phyloP scores from a whole-genome alignment of 1,284 basidiomycete species.

The Tranzscheliella williamsii region DNA sequence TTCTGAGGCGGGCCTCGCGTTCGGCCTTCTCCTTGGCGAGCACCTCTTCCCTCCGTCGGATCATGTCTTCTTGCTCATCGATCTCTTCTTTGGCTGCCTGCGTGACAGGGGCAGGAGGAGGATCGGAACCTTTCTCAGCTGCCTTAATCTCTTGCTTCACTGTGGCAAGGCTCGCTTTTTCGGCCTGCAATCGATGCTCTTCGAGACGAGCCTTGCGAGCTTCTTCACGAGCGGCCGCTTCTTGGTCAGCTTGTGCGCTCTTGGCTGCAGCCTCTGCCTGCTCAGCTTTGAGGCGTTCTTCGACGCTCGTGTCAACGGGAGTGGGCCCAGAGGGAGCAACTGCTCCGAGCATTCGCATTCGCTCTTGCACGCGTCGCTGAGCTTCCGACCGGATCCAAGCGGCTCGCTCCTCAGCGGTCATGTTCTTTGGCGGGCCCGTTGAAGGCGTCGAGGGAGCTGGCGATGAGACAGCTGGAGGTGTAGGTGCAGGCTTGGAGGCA shows the following conservation, averaged over 20 bases:
- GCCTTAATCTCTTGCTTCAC: constrained; percentile 48
- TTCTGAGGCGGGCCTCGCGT: constrained; percentile 44
- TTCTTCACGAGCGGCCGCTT: constrained; percentile 57
- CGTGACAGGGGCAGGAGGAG: constrained; percentile 39
- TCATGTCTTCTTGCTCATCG: constrained; percentile 48
- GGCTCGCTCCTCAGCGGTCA: constrained; percentile 82
- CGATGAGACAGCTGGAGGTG: constrained; percentile 64
- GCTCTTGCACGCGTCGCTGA: constrained; percentile 79
- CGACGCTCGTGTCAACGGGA: constrained; percentile 49
- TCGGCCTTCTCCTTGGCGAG: constrained; percentile 54
- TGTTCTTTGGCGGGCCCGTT: constrained; percentile 69
- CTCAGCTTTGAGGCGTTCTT: constrained; percentile 54
- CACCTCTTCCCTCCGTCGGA: constrained; percentile 51
- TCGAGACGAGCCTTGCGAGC: constrained; percentile 54
- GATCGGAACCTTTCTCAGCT: constrained; percentile 29
- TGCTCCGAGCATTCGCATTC: constrained; percentile 83
- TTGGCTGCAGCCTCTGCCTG: constrained; percentile 54
- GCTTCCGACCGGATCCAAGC: constrained; percentile 82
- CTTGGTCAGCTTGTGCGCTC: constrained; percentile 55
- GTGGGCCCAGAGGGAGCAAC: constrained; percentile 62
- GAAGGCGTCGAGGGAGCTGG: constrained; percentile 64
- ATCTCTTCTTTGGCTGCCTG: constrained; percentile 52
- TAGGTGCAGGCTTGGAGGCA: constrained; percentile 47
- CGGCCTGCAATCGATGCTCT: constrained; percentile 45
- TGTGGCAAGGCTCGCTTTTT: constrained; percentile 35